Conservation (phyloP, 768 basidiomycete genomes). For the Polyporus arcularius region DNA sequence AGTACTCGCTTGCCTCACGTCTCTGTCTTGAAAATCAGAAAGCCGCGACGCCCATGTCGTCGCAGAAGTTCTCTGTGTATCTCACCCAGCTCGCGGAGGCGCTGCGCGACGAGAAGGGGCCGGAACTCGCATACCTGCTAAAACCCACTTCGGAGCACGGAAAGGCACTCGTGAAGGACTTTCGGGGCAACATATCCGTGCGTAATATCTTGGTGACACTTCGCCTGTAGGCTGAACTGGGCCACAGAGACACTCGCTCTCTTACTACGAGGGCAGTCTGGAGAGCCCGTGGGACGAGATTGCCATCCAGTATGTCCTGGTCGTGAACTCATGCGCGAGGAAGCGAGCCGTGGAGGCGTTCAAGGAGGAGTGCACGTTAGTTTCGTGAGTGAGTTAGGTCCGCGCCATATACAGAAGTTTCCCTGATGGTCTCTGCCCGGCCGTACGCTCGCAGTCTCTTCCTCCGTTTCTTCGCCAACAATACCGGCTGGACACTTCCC, state of each 20-base stretch:
- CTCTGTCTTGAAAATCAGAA: not conserved
- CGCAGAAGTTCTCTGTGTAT: conserved; percentile 57
- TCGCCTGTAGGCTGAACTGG: not conserved
- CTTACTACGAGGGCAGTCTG: conserved; percentile 62
- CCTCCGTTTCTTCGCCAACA: conserved; percentile 75
- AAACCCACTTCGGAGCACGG: conserved; percentile 77
- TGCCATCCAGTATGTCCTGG: conserved; percentile 78
- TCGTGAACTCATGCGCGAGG: conserved; percentile 69
- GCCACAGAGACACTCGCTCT: conserved; percentile 31
- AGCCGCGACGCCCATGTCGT: conserved; percentile 9
- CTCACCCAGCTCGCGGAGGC: conserved; percentile 62
- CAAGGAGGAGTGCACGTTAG: conserved; percentile 74
- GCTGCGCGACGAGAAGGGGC: conserved; percentile 63
- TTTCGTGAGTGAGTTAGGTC: conserved; percentile 58
- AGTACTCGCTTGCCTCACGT: not conserved
- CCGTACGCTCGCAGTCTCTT: conserved; percentile 51
- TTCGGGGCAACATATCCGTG: conserved; percentile 54
- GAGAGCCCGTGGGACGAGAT: conserved; percentile 85
- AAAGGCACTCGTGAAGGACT: conserved; percentile 73
- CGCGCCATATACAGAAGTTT: conserved; percentile 8
- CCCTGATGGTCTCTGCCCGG: conserved; percentile 1
- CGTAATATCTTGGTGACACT: conserved; percentile 11
- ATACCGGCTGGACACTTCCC: conserved; percentile 85
- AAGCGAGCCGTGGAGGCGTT: conserved; percentile 73
- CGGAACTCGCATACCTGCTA: conserved; percentile 70